Conservation (phyloP, 2,329 filamentous ascomycete species). For the Malbranchea zuffiana region DNA sequence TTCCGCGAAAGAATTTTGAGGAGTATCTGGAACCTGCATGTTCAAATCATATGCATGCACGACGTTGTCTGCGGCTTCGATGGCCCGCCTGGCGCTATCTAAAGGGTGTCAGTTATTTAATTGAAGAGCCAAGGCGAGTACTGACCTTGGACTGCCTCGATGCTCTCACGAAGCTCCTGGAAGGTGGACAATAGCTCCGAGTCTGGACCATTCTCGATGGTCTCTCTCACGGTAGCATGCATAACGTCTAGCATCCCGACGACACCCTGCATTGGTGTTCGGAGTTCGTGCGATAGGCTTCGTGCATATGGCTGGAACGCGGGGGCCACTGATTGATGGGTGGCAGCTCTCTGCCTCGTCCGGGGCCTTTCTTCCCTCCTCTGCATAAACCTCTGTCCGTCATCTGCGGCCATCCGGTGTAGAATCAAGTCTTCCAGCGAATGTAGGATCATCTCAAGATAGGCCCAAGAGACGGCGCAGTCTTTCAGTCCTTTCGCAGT, state of each 20-base stretch:
- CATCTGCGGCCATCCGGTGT: constrained; percentile 30
- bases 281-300: constrained; percentile 59
- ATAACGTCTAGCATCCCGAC: constrained; percentile 68
- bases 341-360: constrained; percentile 16
- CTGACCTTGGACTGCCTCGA: constrained; percentile 58
- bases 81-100: constrained; percentile 60
- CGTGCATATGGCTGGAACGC: constrained; percentile 62
- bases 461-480: constrained; percentile 51
- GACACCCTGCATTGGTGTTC: constrained; percentile 65
- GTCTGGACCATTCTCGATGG: constrained; percentile 45
- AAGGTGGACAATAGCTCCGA: constrained; percentile 46
- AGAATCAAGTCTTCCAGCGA: constrained; percentile 57
- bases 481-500: constrained; percentile 48
- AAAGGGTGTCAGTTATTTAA: constrained; percentile 1
- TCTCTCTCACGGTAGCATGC: constrained; percentile 60
- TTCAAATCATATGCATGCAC: constrained; percentile 66
- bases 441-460: constrained; percentile 57
- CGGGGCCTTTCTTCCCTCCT: constrained; percentile 19
- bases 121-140: constrained; percentile 1
- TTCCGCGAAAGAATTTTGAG: constrained; percentile 33
- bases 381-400: constrained; percentile 27
- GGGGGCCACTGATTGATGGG: constrained; percentile 25
- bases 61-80: constrained; percentile 65
- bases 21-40: constrained; percentile 60
- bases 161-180: constrained; percentile 53